phyloP scores from a whole-genome alignment of 2,329 filamentous ascomycete species.

The Escovopsis sp. region DNA sequence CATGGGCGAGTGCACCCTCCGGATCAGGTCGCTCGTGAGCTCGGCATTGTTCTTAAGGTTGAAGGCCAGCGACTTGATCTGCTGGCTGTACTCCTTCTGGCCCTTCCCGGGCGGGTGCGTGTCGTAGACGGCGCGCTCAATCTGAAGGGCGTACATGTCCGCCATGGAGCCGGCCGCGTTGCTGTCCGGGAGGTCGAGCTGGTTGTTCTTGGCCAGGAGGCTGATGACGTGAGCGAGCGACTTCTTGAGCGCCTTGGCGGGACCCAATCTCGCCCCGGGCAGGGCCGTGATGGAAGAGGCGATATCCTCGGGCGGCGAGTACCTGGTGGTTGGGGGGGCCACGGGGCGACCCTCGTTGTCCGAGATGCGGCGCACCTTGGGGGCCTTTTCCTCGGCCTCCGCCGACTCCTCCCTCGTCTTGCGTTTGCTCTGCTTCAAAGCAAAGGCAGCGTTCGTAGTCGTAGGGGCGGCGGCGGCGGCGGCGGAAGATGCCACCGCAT shows the following conservation, averaged over 20 bases:
- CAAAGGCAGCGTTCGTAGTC: no score
- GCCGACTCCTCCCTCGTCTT: constrained; percentile 43
- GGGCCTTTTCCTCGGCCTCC: constrained; percentile 33
- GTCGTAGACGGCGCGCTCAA: constrained; percentile 57
- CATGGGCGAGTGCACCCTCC: constrained; percentile 53
- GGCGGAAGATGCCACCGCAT: constrained; percentile 14
- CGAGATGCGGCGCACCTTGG: constrained; percentile 37
- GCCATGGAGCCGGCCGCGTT: constrained; percentile 48
- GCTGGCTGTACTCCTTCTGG: constrained; percentile 36
- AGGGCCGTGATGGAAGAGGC: constrained; percentile 37
- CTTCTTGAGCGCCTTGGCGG: constrained; percentile 56
- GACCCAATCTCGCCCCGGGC: constrained; percentile 47
- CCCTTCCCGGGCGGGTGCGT: constrained; percentile 31
- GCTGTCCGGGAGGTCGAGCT: constrained; percentile 47
- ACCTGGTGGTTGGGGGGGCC: constrained; percentile 20
- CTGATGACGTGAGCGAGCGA: constrained; percentile 51
- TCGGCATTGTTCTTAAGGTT: constrained; percentile 83
- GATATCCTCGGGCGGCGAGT: constrained; percentile 36
- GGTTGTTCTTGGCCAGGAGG: constrained; percentile 49
- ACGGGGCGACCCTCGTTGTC: constrained; percentile 27
- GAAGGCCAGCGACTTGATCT: constrained; percentile 63
- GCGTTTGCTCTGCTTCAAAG: constrained; percentile 37
- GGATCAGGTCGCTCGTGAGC: constrained; percentile 61
- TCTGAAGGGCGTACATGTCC: constrained; percentile 57
- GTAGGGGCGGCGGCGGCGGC: no score